Base-by-base conservation (phyloP, 192 early-diverging fungal genomes). In the Bifiguratus adelaidae region DNA sequence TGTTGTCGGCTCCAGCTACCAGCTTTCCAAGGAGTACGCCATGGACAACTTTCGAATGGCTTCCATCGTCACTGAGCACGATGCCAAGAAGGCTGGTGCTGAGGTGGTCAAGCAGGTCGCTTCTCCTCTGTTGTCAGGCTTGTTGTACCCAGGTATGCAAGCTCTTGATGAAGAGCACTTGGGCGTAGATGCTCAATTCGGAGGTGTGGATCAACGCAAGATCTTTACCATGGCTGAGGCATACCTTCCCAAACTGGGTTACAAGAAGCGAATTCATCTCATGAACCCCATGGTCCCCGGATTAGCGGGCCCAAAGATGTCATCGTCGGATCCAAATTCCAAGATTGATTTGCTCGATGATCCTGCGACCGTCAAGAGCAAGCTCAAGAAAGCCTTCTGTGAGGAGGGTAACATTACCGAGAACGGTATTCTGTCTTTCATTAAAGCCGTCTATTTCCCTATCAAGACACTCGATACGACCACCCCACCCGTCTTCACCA, bases 261-360 rank as follows among this genome's bases (percentile, higher is more conserved):
- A 94, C 76, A 85, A 88, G 60, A 99, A 99, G 70, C 85, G 95
- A 33, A 75, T 85, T 26, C 95, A 99, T 60, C 71, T 99, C 53
- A 99, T 99, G 95, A 99, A 95, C 68, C 68, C 81, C 3, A 99
- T 99, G 95, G 81, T 99, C 1, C 87, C 91, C 25, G 95, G 95
- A 30, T 75, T 99, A 29, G 70, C 82, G 30, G 96, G 96, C 4
- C 64, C 74, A 50, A 98, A 98, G 69, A 99, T 99, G 96, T 85
- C 81, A 30, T 81, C 93, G 8, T 97, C 93, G 1, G 96, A 95
- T 44, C 83, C 91, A 3, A 85, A 99, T 53, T 93, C 92, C 36
- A 99, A 99, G 76, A 88, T 99, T 46, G 96, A 99, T 61, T 63
- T 99, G 49, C 73, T 99, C 52, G 96, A 99, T 58, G 70, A 72